A percentile compares a stretch with the other conserved stretches of the same genome.
These are phyloP conservation scores for Monosporascus sp. DNA, from an alignment of 2,329 filamentous ascomycete genomes.

Conservation along the genomic window DNA sequence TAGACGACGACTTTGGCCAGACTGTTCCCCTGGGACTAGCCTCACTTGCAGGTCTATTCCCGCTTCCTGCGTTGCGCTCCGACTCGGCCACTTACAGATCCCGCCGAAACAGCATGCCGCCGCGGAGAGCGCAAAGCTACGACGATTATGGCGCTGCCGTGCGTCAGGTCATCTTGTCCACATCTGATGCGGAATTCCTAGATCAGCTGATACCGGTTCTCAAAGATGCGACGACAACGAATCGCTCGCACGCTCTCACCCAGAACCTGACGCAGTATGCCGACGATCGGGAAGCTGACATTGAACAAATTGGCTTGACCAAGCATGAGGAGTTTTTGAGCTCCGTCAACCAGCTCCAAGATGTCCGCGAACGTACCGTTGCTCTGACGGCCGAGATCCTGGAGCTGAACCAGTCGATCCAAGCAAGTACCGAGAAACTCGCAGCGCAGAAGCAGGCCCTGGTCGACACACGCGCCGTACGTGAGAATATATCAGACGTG, in stretches of 20 bases:
- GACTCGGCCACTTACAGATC: not conserved
- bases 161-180: slow-evolving; percentile 80
- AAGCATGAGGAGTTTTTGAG: slow-evolving; percentile 96
- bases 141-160: slow-evolving; percentile 31
- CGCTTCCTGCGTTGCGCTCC: not conserved
- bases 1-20: too few relatives aligned
- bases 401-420: slow-evolving; percentile 88
- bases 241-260: slow-evolving; percentile 66
- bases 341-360: slow-evolving; percentile 90
- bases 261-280: slow-evolving; percentile 78
- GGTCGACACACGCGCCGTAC: slow-evolving; percentile 85
- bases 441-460: slow-evolving; percentile 91
- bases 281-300: slow-evolving; percentile 80
- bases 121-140: slow-evolving; percentile 26
- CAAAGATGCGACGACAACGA: slow-evolving; percentile 77
- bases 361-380: slow-evolving; percentile 86
- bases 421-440: slow-evolving; percentile 88
- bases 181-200: slow-evolving; percentile 88
- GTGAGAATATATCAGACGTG: slow-evolving; percentile 93
- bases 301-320: slow-evolving; percentile 88
- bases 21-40: not conserved
- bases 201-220: slow-evolving; percentile 93
- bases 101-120: slow-evolving; percentile 9
- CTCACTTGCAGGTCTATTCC: not conserved
- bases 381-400: slow-evolving; percentile 85